Base-by-base conservation (phyloP, 2,329 filamentous ascomycete genomes). In the Neurospora sp. region DNA sequence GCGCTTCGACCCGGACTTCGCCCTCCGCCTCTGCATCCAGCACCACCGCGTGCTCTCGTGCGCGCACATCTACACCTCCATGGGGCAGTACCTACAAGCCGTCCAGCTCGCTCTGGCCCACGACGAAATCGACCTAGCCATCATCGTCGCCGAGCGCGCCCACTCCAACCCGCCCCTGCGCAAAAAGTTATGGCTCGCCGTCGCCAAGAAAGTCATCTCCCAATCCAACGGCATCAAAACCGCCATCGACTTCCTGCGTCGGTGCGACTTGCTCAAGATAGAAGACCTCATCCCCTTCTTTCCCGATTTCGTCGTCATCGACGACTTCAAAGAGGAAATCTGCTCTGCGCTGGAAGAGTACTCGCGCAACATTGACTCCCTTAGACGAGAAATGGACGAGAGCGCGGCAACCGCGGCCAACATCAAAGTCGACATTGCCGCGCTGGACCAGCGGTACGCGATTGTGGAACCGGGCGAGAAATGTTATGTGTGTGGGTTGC, bases 291-390 rank as follows among this genome's bases (percentile, higher is more conserved):
- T 99, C 52, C 96, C 96, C 0, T 97, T 99, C 83, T 99, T 99
- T 81, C 96, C 96, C 0, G 96, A 99, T 79, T 99, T 99, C 78
- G 93, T 98, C 33, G 92, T 98, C 68, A 98, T 99, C 72, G 96
- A 99, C 78, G 96, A 98, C 79, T 99, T 99, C 86, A 97, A 98
- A 78, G 94, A 98, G 73, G 96, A 99, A 79, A 98, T 99, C 43
- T 99, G 96, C 81, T 85, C 88, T 0, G 96, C 96, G 0, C 86
- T 99, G 1, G 96, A 99, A 80, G 92, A 96, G 73, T 99, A 99
- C 82, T 92, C 89, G 66, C 91, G 92, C 43, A 93, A 92, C 74
- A 99, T 99, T 74, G 96, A 98, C 76, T 85, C 84, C 1, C 83
- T 99, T 46, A 93, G 94, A 77, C 89, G 90, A 73, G 95, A 98